These are phyloP conservation scores for Geranium incanum DNA, from an alignment of 441 rosid species.

Conservation along the genomic window DNA sequence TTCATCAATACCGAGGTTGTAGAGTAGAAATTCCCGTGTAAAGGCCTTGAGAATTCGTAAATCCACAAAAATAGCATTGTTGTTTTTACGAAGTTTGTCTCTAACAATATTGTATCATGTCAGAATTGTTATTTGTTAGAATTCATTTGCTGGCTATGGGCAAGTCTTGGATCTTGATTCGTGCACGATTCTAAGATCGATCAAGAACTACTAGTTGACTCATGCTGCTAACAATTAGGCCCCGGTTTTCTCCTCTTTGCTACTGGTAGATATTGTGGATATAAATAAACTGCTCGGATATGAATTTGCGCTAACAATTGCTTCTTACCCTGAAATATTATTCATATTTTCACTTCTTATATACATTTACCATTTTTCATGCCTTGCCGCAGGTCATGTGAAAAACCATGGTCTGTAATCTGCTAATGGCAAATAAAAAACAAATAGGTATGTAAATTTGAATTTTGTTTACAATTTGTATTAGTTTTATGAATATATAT, in stretches of 20 bases:
- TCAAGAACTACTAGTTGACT: constrained; percentile 1
- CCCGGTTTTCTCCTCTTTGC: neutral
- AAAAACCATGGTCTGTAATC: constrained; percentile 30
- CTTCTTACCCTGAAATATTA: constrained; percentile 23
- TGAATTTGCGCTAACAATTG: constrained; percentile 14
- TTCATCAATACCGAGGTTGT: too few relatives aligned
- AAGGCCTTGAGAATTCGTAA: neutral
- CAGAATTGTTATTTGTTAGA: neutral
- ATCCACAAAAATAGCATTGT: neutral
- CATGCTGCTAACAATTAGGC: neutral
- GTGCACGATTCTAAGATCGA: neutral
- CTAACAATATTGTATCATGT: neutral
- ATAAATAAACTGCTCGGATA: constrained; percentile 1
- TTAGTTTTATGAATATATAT: neutral
- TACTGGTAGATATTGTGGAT: constrained; percentile 8
- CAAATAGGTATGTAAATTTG: constrained; percentile 17
- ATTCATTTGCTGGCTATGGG: neutral
- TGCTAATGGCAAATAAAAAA: constrained; percentile 31
- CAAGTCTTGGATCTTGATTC: neutral
- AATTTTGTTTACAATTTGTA: constrained; percentile 16
- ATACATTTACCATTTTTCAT: constrained; percentile 26
- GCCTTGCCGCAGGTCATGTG: constrained; percentile 47
- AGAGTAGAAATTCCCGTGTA: neutral
- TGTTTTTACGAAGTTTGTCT: neutral
- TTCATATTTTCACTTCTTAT: constrained; percentile 17